These are phyloP conservation scores for Filobasidium wieringae DNA, from an alignment of 768 basidiomycete species.

Conservation along the genomic window DNA sequence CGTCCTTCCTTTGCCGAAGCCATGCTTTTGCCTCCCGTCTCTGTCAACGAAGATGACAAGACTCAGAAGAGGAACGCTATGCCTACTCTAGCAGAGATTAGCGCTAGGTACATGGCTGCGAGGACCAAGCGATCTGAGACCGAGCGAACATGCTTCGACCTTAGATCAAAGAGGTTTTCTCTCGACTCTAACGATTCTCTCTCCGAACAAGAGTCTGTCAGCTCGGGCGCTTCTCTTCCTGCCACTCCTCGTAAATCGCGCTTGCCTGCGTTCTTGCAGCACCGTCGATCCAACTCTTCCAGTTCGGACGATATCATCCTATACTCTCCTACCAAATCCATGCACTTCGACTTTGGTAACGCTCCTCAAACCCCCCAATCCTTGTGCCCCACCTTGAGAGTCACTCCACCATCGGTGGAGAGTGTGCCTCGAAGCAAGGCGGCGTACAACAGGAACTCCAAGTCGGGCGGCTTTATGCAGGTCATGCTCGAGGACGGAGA, in stretches of 20 bases:
- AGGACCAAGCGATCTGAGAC: not conserved
- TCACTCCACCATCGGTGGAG: not conserved
- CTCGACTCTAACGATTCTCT: not conserved
- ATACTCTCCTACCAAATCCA: not conserved
- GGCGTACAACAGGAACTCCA: not conserved
- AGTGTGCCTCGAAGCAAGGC: not conserved
- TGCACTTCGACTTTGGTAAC: not conserved
- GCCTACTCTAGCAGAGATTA: not conserved
- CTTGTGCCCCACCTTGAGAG: not conserved
- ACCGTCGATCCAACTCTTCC: not conserved
- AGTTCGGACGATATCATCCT: not conserved
- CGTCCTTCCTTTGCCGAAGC: slow-evolving; percentile 1
- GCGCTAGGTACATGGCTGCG: not conserved
- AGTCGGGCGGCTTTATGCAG: not conserved
- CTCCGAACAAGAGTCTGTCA: not conserved
- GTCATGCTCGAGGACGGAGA: not conserved
- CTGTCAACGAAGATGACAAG: not conserved
- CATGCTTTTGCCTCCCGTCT: not conserved
- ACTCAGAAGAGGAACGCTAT: not conserved
- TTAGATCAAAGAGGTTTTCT: not conserved
- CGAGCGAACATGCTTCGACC: not conserved
- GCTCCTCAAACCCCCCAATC: not conserved
- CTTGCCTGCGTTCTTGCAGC: not conserved
- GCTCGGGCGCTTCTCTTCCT: not conserved
- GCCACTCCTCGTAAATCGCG: not conserved